These are phyloP conservation scores for Vitis hybrid DNA, from an alignment of 177 flowering plant species.

Conservation along the genomic window DNA sequence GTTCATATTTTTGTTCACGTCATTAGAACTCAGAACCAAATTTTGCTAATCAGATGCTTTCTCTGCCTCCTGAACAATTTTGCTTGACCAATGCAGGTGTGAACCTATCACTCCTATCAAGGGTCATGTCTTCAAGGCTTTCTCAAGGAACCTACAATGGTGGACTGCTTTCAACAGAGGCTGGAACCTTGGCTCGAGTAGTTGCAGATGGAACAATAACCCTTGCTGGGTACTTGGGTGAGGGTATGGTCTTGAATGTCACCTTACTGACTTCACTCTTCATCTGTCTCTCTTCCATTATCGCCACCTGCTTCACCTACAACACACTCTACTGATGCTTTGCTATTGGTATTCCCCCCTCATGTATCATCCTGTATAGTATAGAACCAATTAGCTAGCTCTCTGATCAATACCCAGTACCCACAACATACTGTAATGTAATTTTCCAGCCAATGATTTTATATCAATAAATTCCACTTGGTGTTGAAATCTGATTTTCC, in stretches of 20 bases:
- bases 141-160: conserved; percentile 92
- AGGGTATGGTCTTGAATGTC: conserved; percentile 60
- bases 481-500: too few relatives aligned
- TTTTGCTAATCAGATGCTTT: not conserved
- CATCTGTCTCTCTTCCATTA: conserved; percentile 64
- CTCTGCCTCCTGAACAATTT: not conserved
- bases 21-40: not conserved
- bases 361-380: too few relatives aligned
- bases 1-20: too few relatives aligned
- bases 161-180: conserved; percentile 92
- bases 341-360: too few relatives aligned
- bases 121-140: conserved; percentile 91
- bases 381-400: too few relatives aligned
- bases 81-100: conserved; percentile 53
- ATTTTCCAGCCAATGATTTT: too few relatives aligned
- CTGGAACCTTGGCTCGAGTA: conserved; percentile 89
- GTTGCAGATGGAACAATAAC: conserved; percentile 88
- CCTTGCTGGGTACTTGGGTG: conserved; percentile 75
- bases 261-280: conserved; percentile 75
- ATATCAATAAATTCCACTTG: too few relatives aligned
- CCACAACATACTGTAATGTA: too few relatives aligned
- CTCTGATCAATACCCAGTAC: too few relatives aligned
- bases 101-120: conserved; percentile 79
- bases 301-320: conserved; percentile 73
- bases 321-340: conserved; percentile 67